Evolutionary conservation across 2,329 filamentous ascomycete genomes (phyloP).

Genomic region (Ascomycota sp.): DNA sequence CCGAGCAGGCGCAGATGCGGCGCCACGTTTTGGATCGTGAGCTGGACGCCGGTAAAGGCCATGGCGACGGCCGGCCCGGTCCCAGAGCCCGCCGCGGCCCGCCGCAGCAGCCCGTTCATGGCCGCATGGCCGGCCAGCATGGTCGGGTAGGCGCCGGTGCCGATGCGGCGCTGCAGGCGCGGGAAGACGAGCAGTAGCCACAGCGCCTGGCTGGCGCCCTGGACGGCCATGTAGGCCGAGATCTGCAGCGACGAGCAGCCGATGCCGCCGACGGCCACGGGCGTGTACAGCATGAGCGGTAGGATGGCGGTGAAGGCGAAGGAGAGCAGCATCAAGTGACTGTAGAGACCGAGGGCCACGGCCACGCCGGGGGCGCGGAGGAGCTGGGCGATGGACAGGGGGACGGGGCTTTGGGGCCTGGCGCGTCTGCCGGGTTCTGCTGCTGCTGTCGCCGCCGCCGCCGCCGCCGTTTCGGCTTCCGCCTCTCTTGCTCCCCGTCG

Average conservation of each 20-base stretch:
- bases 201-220: slow-evolving; percentile 43
- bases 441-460: not conserved
- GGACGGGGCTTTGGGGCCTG: too few species aligned
- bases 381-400: slow-evolving; percentile 19
- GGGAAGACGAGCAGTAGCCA: slow-evolving; percentile 59
- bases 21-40: slow-evolving; percentile 54
- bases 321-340: slow-evolving; percentile 46
- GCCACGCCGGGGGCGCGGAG: slow-evolving; percentile 42
- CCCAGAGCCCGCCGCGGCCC: slow-evolving; percentile 15
- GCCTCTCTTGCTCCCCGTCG: too few species aligned
- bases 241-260: slow-evolving; percentile 43
- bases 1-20: slow-evolving; percentile 44
- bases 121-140: slow-evolving; percentile 40
- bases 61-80: slow-evolving; percentile 42
- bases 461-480: too few species aligned
- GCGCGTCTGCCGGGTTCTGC: not conserved
- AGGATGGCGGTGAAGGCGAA: slow-evolving; percentile 51
- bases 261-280: slow-evolving; percentile 40
- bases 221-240: slow-evolving; percentile 41
- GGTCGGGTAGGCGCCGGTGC: slow-evolving; percentile 46
- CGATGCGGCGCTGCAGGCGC: slow-evolving; percentile 39
- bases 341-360: slow-evolving; percentile 45
- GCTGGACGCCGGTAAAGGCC: slow-evolving; percentile 51
- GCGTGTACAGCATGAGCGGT: slow-evolving; percentile 49
- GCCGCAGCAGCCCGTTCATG: slow-evolving; percentile 25